phyloP scores from a whole-genome alignment of 768 basidiomycete genomes.

The Lactarius vividus region DNA sequence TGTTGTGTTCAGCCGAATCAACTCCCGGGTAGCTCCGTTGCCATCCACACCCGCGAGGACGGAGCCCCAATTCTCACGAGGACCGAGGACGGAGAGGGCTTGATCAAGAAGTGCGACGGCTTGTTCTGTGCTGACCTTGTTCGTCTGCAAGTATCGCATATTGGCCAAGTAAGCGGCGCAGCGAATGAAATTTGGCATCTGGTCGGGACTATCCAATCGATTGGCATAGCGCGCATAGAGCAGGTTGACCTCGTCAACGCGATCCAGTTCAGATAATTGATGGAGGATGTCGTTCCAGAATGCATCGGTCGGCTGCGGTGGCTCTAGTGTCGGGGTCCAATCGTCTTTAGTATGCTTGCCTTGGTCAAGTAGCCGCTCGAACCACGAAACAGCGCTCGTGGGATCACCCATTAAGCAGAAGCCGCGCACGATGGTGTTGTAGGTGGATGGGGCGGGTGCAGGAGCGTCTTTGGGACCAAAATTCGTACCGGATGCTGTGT shows the following conservation, averaged over 20 bases:
- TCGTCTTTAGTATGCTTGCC: conserved; percentile 35
- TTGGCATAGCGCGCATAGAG: conserved; percentile 45
- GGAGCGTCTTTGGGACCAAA: conserved; percentile 47
- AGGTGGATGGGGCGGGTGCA: conserved; percentile 60
- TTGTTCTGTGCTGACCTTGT: conserved; percentile 9
- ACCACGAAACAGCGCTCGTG: conserved; percentile 67
- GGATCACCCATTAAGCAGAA: conserved; percentile 64
- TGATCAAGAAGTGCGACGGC: conserved; percentile 31
- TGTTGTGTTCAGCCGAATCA: conserved; percentile 30
- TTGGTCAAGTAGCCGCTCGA: conserved; percentile 56
- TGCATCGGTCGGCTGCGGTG: conserved; percentile 49
- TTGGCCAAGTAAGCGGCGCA: conserved; percentile 47
- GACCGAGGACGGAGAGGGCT: conserved; percentile 24
- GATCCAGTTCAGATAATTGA: conserved; percentile 47
- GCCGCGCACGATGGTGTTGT: conserved; percentile 58
- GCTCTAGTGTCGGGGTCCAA: conserved; percentile 42
- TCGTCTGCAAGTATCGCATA: conserved; percentile 34
- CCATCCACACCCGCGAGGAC: conserved; percentile 19
- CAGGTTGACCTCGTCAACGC: conserved; percentile 54
- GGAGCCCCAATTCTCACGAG: neutral
- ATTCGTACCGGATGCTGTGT: conserved; percentile 36
- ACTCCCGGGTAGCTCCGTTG: conserved; percentile 20
- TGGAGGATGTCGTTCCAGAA: conserved; percentile 64
- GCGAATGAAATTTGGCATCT: conserved; percentile 32
- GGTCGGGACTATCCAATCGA: conserved; percentile 34